A percentile compares a stretch with the other conserved stretches of the same genome.
Evolutionary conservation across 208 protist species (phyloP).

Genomic region (Acanthamoeba quina): DNA sequence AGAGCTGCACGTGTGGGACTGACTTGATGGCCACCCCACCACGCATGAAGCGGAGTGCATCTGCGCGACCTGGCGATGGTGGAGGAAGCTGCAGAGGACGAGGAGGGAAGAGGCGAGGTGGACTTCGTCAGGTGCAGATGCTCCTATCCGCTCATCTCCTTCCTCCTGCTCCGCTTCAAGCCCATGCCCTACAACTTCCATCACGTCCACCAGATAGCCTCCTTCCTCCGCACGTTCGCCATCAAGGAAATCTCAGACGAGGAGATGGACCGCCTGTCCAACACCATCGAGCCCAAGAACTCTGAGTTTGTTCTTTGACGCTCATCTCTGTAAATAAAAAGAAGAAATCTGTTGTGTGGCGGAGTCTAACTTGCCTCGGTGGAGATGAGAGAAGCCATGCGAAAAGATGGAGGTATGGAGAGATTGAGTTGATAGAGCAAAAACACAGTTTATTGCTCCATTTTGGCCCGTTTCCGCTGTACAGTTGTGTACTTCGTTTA

Average conservation of each 20-base stretch:
- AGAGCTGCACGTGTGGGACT: no score
- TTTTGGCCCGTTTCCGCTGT: conserved; percentile 26
- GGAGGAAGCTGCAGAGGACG: conserved; percentile 12
- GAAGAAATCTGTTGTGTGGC: no score
- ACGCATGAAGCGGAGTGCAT: conserved; percentile 44
- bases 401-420: neutral
- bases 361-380: neutral
- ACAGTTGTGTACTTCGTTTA: conserved; percentile 56
- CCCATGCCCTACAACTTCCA: conserved; percentile 59
- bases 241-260: conserved; percentile 41
- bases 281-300: conserved; percentile 49
- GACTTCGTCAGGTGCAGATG: neutral
- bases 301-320: neutral
- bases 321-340: neutral
- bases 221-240: conserved; percentile 10
- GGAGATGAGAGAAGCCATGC: no score
- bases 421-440: neutral
- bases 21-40: no score
- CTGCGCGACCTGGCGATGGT: conserved; percentile 54
- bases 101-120: neutral
- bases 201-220: conserved; percentile 58
- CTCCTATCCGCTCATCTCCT: neutral
- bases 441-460: conserved; percentile 18
- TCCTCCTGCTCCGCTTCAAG: neutral
- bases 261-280: neutral